These are phyloP conservation scores for Phlebiopsis flavidoalba DNA, from an alignment of 768 basidiomycete species.

Conservation along the genomic window DNA sequence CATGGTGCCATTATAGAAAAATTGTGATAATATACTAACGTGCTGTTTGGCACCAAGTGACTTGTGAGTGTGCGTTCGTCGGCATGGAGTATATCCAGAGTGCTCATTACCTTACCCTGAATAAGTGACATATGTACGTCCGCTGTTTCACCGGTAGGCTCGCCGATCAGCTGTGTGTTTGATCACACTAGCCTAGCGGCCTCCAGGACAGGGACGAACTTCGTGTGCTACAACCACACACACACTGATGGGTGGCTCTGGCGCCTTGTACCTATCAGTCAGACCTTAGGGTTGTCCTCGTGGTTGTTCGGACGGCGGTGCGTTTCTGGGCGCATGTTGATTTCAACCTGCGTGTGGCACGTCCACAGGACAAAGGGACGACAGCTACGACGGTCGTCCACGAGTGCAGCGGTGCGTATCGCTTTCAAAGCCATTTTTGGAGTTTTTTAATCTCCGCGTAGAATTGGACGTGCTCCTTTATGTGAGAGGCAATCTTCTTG, in stretches of 20 bases:
- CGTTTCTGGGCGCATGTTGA: neutral
- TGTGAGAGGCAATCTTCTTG: neutral
- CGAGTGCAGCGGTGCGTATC: constrained; percentile 1
- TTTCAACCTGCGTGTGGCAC: neutral
- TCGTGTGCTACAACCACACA: neutral
- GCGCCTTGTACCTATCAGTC: neutral
- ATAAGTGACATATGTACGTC: neutral
- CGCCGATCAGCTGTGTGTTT: neutral
- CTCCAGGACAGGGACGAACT: neutral
- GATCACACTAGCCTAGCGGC: neutral
- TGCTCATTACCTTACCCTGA: neutral
- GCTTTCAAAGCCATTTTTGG: neutral
- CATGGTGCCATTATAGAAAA: neutral
- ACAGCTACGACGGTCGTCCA: neutral
- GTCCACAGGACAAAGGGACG: neutral
- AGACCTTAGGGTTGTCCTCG: neutral
- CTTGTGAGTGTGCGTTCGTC: neutral
- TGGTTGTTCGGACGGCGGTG: neutral
- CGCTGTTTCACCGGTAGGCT: neutral
- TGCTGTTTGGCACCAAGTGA: neutral
- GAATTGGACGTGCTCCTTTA: constrained; percentile 3
- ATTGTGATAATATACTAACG: neutral
- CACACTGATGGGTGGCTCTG: neutral
- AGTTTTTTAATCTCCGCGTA: neutral
- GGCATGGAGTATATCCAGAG: neutral